Conservation (phyloP, 257 asterid species). For the Solanum chiquidenum region DNA sequence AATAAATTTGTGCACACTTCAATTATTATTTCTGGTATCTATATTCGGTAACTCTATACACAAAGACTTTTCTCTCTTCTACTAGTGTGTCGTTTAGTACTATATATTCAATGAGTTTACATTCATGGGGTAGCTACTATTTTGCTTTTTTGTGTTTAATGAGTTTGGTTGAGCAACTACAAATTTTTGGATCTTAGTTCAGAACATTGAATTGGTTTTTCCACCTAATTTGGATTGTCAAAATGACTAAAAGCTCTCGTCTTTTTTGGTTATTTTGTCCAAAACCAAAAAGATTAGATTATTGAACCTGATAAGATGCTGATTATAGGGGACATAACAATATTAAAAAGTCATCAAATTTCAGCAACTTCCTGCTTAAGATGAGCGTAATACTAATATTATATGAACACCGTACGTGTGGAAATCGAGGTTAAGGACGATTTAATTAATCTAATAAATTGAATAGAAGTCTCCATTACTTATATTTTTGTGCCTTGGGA, state of each 20-base stretch:
- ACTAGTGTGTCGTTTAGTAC: background rate
- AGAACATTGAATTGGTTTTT: slow-evolving; percentile 1
- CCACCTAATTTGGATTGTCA: background rate
- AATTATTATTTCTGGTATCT: background rate
- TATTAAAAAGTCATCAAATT: slow-evolving; percentile 11
- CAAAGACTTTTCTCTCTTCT: background rate
- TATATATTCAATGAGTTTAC: background rate
- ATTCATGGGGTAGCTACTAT: slow-evolving; percentile 2
- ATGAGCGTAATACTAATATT: slow-evolving; percentile 14
- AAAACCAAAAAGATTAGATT: slow-evolving; percentile 7
- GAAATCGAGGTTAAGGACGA: slow-evolving; percentile 25
- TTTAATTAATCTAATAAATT: slow-evolving; percentile 8
- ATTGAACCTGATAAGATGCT: slow-evolving; percentile 26
- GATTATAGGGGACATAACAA: slow-evolving; percentile 17
- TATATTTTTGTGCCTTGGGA: slow-evolving; percentile 47
- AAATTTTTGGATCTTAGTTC: slow-evolving; percentile 19
- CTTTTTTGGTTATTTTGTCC: slow-evolving; percentile 2
- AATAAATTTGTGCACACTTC: too few species aligned
- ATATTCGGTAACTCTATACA: background rate
- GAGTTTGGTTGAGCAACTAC: slow-evolving; percentile 42
- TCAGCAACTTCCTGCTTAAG: slow-evolving; percentile 15
- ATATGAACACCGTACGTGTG: slow-evolving; percentile 9
- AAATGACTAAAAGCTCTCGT: background rate
- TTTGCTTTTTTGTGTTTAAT: slow-evolving; percentile 24
- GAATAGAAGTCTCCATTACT: slow-evolving; percentile 52